Conservation (phyloP, 2,329 filamentous ascomycete genomes). For the Penicillium sp. region DNA sequence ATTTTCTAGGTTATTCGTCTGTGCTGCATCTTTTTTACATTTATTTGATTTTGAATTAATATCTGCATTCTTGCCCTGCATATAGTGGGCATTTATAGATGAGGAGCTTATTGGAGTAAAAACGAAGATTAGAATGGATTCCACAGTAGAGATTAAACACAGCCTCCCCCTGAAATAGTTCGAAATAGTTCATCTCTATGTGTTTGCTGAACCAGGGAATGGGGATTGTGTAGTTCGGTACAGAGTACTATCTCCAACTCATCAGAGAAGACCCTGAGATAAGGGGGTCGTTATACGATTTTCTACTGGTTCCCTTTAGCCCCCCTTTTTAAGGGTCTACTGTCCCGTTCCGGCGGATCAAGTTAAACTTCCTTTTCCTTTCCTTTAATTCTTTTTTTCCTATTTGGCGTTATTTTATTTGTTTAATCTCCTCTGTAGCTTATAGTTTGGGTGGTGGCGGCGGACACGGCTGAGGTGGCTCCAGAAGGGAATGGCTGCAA, state of each 20-base stretch:
- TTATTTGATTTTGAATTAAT: not conserved
- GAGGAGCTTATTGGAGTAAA: too few relatives aligned
- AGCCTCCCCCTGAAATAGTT: conserved; percentile 24
- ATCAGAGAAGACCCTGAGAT: conserved; percentile 11
- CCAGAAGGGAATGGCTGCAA: conserved; percentile 3
- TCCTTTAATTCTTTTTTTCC: not conserved
- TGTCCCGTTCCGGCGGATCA: conserved; percentile 10
- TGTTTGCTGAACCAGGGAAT: conserved; percentile 3
- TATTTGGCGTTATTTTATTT: not conserved
- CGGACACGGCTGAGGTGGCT: conserved; percentile 13
- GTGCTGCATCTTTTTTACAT: not conserved
- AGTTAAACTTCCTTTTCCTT: conserved; percentile 13
- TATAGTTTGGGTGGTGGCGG: conserved; percentile 3
- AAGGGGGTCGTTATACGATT: conserved; percentile 10
- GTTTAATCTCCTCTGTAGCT: not conserved
- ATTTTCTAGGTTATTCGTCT: not conserved
- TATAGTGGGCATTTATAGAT: not conserved
- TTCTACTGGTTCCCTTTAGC: not conserved
- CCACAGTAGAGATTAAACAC: conserved; percentile 11
- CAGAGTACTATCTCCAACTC: not conserved
- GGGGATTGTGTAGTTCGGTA: not conserved
- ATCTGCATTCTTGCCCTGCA: conserved; percentile 3
- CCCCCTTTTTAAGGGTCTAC: conserved; percentile 17
- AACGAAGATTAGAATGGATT: not conserved
- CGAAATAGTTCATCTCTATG: conserved; percentile 1